These are phyloP conservation scores for Solanum clarkiae DNA, from an alignment of 257 asterid species.

Conservation along the genomic window DNA sequence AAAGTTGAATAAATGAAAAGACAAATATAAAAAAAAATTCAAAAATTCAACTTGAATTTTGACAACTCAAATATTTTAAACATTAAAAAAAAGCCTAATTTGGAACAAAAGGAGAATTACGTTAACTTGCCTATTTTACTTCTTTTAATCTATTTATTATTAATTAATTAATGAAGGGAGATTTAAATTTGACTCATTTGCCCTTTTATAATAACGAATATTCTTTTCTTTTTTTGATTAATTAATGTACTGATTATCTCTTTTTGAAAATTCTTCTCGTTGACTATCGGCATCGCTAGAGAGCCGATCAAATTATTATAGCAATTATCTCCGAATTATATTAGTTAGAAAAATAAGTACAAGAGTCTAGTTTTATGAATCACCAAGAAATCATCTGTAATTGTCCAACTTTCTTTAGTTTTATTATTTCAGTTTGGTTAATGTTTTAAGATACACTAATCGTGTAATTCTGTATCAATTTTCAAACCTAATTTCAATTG, in stretches of 20 bases:
- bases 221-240: background rate
- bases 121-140: background rate
- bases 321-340: background rate
- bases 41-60: too few species aligned
- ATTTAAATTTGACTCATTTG: background rate
- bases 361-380: background rate
- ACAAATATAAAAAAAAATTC: too few species aligned
- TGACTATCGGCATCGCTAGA: background rate
- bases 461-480: background rate
- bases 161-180: background rate
- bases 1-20: too few species aligned
- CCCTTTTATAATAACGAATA: background rate
- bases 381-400: background rate
- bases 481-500: background rate
- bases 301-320: background rate
- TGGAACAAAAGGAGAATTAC: too few species aligned
- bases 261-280: background rate
- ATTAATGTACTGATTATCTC: background rate
- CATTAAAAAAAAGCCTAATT: too few species aligned
- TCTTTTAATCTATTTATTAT: background rate
- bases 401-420: background rate
- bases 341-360: background rate
- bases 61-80: too few species aligned
- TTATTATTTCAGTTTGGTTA: background rate
- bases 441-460: background rate